A percentile compares a stretch with the other conserved stretches of the same genome.
Evolutionary conservation across 106 monocot genomes (phyloP).

Genomic region (Phalaenopsis aphrodite): DNA sequence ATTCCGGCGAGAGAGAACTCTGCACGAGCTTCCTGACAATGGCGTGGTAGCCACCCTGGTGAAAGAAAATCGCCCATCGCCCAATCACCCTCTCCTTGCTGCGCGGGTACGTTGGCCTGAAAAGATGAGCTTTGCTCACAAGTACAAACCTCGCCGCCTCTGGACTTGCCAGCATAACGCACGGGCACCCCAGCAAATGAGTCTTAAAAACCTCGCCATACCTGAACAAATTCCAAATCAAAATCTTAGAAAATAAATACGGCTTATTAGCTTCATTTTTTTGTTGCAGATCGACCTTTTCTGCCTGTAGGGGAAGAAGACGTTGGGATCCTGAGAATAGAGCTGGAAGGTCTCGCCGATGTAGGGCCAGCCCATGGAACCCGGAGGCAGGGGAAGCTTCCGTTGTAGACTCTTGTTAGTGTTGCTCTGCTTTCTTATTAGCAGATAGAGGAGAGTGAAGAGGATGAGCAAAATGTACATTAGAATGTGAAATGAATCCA

Average conservation of each 20-base stretch:
- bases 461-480: neutral
- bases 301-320: slow-evolving; percentile 17
- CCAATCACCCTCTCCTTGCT: slow-evolving; percentile 84
- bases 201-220: slow-evolving; percentile 78
- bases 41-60: slow-evolving; percentile 65
- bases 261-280: too few relatives aligned
- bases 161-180: slow-evolving; percentile 76
- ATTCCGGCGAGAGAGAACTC: slow-evolving; percentile 34
- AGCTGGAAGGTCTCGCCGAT: slow-evolving; percentile 7
- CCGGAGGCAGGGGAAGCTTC: slow-evolving; percentile 1
- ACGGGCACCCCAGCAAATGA: slow-evolving; percentile 50
- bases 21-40: slow-evolving; percentile 45
- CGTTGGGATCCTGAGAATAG: slow-evolving; percentile 4
- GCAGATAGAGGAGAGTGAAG: neutral
- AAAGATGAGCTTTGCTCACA: slow-evolving; percentile 45
- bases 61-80: slow-evolving; percentile 72
- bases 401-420: neutral
- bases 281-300: slow-evolving; percentile 22
- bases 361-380: slow-evolving; percentile 12
- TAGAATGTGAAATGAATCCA: neutral
- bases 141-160: slow-evolving; percentile 74
- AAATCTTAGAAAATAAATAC: too few relatives aligned
- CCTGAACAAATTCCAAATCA: slow-evolving; percentile 11
- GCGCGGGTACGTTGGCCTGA: slow-evolving; percentile 65
- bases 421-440: neutral